A percentile compares a stretch with the other conserved stretches of the same genome.
phyloP scores from a whole-genome alignment of 345 rosid species.

The Eucalyptus dawsonii region DNA sequence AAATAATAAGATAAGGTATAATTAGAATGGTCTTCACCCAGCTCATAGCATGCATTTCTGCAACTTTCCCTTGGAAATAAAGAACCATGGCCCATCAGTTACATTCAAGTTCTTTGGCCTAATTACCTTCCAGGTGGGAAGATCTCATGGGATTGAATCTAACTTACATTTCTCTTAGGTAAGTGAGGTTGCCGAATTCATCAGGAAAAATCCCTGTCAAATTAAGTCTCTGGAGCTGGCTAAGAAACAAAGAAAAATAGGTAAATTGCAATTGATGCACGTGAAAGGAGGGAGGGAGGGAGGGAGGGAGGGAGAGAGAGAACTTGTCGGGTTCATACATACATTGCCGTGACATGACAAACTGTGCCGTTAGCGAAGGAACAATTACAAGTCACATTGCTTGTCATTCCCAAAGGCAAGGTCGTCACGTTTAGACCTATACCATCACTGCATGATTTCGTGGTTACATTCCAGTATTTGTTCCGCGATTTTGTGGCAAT shows the following conservation, averaged over 20 bases:
- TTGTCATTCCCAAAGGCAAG: background rate
- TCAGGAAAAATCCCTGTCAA: conserved; percentile 53
- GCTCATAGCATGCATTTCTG: background rate
- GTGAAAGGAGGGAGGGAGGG: background rate
- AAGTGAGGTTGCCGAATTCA: conserved; percentile 50
- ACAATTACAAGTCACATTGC: background rate
- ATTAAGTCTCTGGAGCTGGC: conserved; percentile 31
- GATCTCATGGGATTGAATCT: background rate
- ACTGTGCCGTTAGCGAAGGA: background rate
- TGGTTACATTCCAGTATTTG: background rate
- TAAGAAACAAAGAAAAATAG: conserved; percentile 2
- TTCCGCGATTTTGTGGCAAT: background rate
- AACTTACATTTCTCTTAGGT: conserved; percentile 47
- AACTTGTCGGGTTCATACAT: background rate
- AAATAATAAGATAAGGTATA: background rate
- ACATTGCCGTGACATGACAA: background rate
- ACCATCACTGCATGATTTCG: background rate
- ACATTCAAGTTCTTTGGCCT: background rate
- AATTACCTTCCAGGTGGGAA: background rate
- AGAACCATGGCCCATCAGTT: background rate
- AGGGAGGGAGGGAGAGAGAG: too few relatives aligned
- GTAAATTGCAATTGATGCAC: background rate
- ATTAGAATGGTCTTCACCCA: background rate
- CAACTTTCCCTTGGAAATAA: background rate
- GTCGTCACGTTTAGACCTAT: background rate